Conservation (phyloP, 2,329 filamentous ascomycete genomes). For the Fusarium nelsonii region DNA sequence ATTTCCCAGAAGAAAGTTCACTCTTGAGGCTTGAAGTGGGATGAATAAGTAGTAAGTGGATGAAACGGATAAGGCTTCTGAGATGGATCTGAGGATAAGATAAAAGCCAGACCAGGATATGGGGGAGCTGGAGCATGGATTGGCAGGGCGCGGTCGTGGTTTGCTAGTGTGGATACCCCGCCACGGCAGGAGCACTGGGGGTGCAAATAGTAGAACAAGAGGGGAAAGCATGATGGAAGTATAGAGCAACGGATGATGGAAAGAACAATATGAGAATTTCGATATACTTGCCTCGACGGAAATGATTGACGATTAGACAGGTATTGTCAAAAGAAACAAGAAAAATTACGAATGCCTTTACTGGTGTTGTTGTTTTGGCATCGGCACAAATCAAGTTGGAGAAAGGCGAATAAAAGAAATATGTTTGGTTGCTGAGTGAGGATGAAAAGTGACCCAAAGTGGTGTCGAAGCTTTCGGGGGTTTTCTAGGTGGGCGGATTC, state of each 20-base stretch:
- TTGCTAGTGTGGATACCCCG: slow-evolving; percentile 56
- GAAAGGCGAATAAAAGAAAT: background rate
- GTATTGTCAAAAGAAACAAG: background rate
- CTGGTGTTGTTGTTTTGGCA: background rate
- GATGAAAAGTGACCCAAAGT: slow-evolving; percentile 20
- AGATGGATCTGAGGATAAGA: slow-evolving; percentile 42
- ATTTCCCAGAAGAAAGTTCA: slow-evolving; percentile 32
- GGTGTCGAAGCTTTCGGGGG: slow-evolving; percentile 11
- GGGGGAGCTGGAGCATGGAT: slow-evolving; percentile 50
- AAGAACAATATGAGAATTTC: background rate
- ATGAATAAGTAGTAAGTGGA: slow-evolving; percentile 41
- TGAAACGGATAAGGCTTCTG: slow-evolving; percentile 39
- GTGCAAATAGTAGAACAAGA: slow-evolving; percentile 40
- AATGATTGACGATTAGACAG: background rate
- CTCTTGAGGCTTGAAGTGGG: slow-evolving; percentile 38
- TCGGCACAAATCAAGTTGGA: background rate
- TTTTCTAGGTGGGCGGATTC: background rate
- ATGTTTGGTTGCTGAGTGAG: slow-evolving; percentile 7
- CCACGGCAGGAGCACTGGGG: slow-evolving; percentile 40
- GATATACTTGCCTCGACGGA: slow-evolving; percentile 1
- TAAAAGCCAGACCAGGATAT: slow-evolving; percentile 31
- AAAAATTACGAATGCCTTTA: background rate
- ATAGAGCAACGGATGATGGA: background rate
- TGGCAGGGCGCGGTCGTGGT: slow-evolving; percentile 49
- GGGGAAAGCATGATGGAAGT: slow-evolving; percentile 1